Conservation (phyloP, 805 yeast species). For the Myxozyma geophila region DNA sequence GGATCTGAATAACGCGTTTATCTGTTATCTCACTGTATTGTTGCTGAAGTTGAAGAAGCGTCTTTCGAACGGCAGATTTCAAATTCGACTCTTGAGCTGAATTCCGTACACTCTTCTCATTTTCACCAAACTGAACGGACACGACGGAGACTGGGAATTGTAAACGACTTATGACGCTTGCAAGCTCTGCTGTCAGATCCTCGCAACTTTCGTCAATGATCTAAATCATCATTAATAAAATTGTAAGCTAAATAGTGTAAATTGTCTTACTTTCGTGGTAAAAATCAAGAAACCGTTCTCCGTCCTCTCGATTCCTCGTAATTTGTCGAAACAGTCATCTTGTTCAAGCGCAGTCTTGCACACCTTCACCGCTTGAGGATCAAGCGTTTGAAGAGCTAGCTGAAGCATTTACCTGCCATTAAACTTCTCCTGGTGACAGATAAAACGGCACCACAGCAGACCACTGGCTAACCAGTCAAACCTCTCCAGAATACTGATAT, state of each 20-base stretch:
- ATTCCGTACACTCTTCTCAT: neutral
- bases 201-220: neutral
- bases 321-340: slow-evolving; percentile 18
- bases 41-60: neutral
- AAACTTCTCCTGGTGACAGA: neutral
- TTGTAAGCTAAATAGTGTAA: neutral
- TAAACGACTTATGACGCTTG: slow-evolving; percentile 1
- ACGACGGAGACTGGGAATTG: neutral
- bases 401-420: slow-evolving; percentile 12
- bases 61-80: neutral
- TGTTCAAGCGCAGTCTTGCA: slow-evolving; percentile 26
- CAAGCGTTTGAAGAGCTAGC: slow-evolving; percentile 15
- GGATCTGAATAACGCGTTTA: neutral
- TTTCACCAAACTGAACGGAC: neutral
- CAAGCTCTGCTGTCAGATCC: neutral
- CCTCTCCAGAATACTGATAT: too few relatives aligned
- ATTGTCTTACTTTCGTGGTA: slow-evolving; percentile 22
- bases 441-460: neutral
- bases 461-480: neutral
- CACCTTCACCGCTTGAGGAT: slow-evolving; percentile 20
- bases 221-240: neutral
- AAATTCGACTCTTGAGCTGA: neutral
- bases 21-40: neutral
- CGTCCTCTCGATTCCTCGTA: slow-evolving; percentile 24
- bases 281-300: slow-evolving; percentile 18